Conservation (phyloP, 352 stramenopile genomes). For the Phytophthora agathidicida region DNA sequence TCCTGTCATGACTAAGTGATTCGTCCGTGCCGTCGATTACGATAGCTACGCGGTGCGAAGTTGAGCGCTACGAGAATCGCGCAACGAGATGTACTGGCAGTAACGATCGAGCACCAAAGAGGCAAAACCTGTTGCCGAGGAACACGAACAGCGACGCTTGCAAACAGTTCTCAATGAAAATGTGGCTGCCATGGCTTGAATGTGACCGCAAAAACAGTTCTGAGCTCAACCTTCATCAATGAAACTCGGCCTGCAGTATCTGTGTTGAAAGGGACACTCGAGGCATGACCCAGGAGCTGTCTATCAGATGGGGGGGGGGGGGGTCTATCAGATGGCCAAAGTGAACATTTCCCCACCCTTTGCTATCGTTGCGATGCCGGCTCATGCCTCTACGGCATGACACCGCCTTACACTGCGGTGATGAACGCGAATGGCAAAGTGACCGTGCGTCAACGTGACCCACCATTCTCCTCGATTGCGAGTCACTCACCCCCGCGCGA, state of each 20-base stretch:
- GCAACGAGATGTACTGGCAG: neutral
- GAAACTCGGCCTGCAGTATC: too few species aligned
- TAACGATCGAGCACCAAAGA: neutral
- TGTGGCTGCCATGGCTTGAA: neutral
- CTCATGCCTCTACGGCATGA: too few species aligned
- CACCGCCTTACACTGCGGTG: too few species aligned
- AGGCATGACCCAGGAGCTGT: constrained; percentile 5
- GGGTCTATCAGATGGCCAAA: constrained; percentile 16
- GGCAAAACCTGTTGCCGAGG: neutral
- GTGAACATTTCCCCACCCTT: constrained; percentile 15
- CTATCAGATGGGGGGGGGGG: constrained; percentile 18
- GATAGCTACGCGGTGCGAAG: too few species aligned
- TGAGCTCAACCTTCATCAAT: neutral
- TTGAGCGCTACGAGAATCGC: too few species aligned
- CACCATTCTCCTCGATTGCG: neutral
- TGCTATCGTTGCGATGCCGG: constrained; percentile 4
- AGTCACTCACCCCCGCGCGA: constrained; percentile 4
- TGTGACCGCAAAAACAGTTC: constrained; percentile 19
- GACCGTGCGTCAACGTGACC: too few species aligned
- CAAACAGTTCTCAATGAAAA: neutral
- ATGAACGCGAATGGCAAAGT: too few species aligned
- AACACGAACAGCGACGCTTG: neutral
- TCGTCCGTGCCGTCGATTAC: too few species aligned
- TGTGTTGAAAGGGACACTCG: constrained; percentile 5
- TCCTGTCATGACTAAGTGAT: too few species aligned